A percentile compares a stretch with the other conserved stretches of the same genome.
Conservation (phyloP, 192 early-diverging fungal genomes). For the Paraglomus occultum region DNA sequence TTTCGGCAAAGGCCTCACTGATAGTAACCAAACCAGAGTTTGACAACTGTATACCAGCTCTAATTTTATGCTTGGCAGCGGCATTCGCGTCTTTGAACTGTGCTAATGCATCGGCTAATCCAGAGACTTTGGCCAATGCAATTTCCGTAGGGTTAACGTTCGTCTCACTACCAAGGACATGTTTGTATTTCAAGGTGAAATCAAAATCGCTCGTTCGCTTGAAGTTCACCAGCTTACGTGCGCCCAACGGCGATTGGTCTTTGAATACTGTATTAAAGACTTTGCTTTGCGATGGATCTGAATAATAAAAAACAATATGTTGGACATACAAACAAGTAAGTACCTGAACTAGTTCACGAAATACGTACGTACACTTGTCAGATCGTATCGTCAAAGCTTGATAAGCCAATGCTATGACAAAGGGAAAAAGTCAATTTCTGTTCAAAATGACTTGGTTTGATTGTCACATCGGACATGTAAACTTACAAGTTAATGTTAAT, state of each 20-base stretch:
- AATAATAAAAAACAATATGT: background rate
- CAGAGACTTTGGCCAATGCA: constrained; percentile 60
- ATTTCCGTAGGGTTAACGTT: constrained; percentile 48
- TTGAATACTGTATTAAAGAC: constrained; percentile 54
- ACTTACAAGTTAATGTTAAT: no score
- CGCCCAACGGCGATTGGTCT: constrained; percentile 66
- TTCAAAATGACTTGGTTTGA: background rate
- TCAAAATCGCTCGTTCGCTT: constrained; percentile 78
- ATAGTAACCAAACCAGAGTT: constrained; percentile 74
- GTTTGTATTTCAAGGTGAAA: constrained; percentile 65
- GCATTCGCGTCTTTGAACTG: constrained; percentile 56
- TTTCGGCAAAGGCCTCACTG: constrained; percentile 57
- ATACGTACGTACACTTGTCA: no score
- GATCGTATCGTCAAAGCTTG: no score
- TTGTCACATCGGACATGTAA: no score
- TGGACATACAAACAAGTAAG: no score
- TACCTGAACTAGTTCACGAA: no score
- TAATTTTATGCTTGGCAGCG: constrained; percentile 75
- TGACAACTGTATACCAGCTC: constrained; percentile 74
- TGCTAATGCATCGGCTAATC: constrained; percentile 67
- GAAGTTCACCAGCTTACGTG: constrained; percentile 85
- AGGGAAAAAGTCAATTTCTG: background rate
- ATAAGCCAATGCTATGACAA: background rate
- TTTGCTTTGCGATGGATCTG: constrained; percentile 33
- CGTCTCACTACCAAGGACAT: constrained; percentile 29